A percentile compares a stretch with the other conserved stretches of the same genome.
Conservation (phyloP, 1,284 basidiomycete genomes). For the Xerocomus minutiporus region DNA sequence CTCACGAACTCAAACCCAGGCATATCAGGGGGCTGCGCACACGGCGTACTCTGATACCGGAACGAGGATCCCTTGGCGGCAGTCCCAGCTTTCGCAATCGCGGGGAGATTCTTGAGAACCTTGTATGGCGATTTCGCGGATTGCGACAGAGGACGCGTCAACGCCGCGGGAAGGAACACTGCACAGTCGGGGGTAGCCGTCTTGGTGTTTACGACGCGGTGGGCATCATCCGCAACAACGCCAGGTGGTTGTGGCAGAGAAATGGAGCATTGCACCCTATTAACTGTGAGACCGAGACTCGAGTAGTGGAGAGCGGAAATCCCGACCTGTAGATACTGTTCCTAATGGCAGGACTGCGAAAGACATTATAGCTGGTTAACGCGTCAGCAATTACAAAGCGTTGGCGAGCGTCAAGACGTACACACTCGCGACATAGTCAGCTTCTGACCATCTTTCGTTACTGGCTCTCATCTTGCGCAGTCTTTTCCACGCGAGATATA, state of each 20-base stretch:
- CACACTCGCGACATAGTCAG: conserved; percentile 54
- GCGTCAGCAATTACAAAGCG: background rate
- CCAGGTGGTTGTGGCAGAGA: conserved; percentile 46
- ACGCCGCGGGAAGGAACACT: conserved; percentile 41
- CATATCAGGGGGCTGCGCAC: conserved; percentile 40
- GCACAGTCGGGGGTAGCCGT: conserved; percentile 46
- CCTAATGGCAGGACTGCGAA: conserved; percentile 43
- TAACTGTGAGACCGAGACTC: conserved; percentile 6
- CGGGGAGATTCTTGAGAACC: conserved; percentile 38
- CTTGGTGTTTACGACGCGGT: conserved; percentile 42
- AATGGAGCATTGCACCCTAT: conserved; percentile 46
- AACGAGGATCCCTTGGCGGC: conserved; percentile 43
- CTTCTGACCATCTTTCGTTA: conserved; percentile 48
- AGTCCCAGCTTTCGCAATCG: conserved; percentile 34
- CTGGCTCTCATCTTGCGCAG: conserved; percentile 41
- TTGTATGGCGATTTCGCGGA: conserved; percentile 45
- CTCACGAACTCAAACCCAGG: conserved; percentile 51
- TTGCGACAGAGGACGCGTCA: conserved; percentile 38
- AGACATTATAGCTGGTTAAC: conserved; percentile 41
- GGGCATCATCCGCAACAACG: conserved; percentile 30
- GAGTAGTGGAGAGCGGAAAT: background rate
- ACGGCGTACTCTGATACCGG: conserved; percentile 50
- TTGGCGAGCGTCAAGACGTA: conserved; percentile 27
- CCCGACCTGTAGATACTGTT: conserved; percentile 42
- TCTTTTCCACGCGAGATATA: conserved; percentile 44